Evolutionary conservation across 2,329 filamentous ascomycete genomes (phyloP).

Genomic region (Bipolaris oryzae): DNA sequence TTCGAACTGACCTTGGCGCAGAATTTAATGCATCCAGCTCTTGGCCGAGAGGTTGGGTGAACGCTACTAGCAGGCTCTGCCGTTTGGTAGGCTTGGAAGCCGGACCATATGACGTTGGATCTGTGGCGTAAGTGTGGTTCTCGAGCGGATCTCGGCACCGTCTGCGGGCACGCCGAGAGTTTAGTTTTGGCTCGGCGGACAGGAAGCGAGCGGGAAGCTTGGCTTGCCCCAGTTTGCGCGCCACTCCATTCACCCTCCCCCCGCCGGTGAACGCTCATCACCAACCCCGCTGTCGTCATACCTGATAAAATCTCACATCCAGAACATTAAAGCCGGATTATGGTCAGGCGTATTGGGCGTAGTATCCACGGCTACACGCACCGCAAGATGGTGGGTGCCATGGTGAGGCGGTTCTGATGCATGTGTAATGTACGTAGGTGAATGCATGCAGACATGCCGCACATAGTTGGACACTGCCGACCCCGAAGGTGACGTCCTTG

Average conservation of each 20-base stretch:
- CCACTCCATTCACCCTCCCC: constrained; percentile 6
- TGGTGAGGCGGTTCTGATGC: constrained; percentile 2
- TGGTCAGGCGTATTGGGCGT: neutral
- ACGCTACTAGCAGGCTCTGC: constrained; percentile 17
- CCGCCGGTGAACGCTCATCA: constrained; percentile 4
- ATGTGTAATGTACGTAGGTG: constrained; percentile 2
- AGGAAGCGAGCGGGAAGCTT: constrained; percentile 21
- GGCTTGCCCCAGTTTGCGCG: constrained; percentile 1
- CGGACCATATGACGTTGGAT: constrained; percentile 24
- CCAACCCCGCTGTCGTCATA: constrained; percentile 11
- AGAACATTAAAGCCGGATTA: neutral
- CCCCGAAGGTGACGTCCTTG: constrained; percentile 33
- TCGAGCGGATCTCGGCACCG: constrained; percentile 22
- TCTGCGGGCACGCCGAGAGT: constrained; percentile 17
- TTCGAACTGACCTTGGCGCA: constrained; percentile 1
- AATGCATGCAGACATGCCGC: constrained; percentile 16
- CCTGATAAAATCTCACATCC: neutral
- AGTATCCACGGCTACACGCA: neutral
- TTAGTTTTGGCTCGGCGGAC: constrained; percentile 27
- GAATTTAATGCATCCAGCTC: constrained; percentile 15
- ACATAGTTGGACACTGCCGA: constrained; percentile 24
- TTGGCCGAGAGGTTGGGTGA: constrained; percentile 21
- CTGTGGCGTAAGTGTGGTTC: constrained; percentile 11
- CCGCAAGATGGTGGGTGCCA: neutral
- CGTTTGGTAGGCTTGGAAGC: constrained; percentile 18